Percentiles rank a stretch among this genome's conserved stretches.
Evolutionary conservation across 2,329 filamentous ascomycete species (phyloP).

Genomic region (Arthroderma uncinatum): DNA sequence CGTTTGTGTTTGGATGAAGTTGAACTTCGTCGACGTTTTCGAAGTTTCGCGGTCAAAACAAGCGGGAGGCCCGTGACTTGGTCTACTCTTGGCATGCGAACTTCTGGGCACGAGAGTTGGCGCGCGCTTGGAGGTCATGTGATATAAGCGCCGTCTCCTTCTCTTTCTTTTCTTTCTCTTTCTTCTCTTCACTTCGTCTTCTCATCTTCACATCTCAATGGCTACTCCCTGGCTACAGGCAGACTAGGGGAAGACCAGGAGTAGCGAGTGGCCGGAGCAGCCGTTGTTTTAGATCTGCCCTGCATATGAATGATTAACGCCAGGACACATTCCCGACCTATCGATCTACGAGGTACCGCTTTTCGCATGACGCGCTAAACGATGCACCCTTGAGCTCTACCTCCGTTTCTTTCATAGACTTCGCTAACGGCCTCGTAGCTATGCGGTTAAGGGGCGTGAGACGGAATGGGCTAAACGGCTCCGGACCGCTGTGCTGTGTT

Average conservation of each 20-base stretch:
- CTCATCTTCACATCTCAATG: neutral
- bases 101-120: neutral
- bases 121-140: neutral
- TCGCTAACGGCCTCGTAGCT: neutral
- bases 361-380: neutral
- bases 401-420: neutral
- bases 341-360: neutral
- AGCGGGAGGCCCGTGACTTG: neutral
- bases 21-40: neutral
- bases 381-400: neutral
- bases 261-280: neutral
- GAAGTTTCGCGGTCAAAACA: neutral
- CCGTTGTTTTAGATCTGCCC: neutral
- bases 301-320: neutral
- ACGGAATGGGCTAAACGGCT: neutral
- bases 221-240: neutral
- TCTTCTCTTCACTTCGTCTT: too few relatives aligned
- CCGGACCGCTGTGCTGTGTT: neutral
- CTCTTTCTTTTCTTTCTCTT: neutral
- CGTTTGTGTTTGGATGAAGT: neutral
- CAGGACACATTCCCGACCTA: neutral
- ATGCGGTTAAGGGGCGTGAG: neutral
- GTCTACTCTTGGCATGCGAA: neutral
- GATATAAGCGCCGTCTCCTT: neutral
- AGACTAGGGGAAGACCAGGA: too few relatives aligned